These are phyloP conservation scores for Penicillium crystallinum DNA, from an alignment of 495 filamentous ascomycete species.

Conservation along the genomic window DNA sequence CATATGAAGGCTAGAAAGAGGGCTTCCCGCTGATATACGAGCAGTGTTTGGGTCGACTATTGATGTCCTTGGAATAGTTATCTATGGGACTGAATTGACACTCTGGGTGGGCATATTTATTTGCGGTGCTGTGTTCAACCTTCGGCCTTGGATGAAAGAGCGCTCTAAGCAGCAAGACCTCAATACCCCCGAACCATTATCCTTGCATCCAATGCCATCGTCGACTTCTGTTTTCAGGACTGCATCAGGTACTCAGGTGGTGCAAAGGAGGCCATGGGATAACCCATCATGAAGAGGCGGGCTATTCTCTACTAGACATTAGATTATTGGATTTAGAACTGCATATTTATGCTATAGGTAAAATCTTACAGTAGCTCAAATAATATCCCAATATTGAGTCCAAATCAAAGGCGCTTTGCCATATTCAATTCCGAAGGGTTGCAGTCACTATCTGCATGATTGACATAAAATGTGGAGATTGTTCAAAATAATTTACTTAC, in stretches of 20 bases:
- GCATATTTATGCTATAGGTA: background rate
- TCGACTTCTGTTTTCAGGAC: constrained; percentile 55
- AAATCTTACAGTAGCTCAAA: no score
- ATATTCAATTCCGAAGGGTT: no score
- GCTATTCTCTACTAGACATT: background rate
- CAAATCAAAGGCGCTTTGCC: no score
- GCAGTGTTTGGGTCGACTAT: constrained; percentile 50
- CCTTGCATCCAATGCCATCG: constrained; percentile 47
- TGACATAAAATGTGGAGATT: no score
- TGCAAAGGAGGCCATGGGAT: constrained; percentile 18
- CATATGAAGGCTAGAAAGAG: background rate
- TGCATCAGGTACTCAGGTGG: constrained; percentile 30
- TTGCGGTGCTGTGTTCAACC: constrained; percentile 54
- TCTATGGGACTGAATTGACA: constrained; percentile 55
- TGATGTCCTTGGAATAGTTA: constrained; percentile 53
- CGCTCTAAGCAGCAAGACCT: constrained; percentile 12
- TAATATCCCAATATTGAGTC: no score
- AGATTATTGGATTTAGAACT: background rate
- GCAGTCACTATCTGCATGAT: no score
- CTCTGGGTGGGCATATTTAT: constrained; percentile 60
- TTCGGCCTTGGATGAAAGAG: constrained; percentile 46
- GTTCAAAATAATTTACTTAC: no score
- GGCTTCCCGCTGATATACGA: constrained; percentile 3
- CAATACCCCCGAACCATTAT: constrained; percentile 18
- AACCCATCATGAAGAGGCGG: background rate